Evolutionary conservation across 169 alveolate genomes (phyloP).

Genomic region (Cyclospora cayetanensis): DNA sequence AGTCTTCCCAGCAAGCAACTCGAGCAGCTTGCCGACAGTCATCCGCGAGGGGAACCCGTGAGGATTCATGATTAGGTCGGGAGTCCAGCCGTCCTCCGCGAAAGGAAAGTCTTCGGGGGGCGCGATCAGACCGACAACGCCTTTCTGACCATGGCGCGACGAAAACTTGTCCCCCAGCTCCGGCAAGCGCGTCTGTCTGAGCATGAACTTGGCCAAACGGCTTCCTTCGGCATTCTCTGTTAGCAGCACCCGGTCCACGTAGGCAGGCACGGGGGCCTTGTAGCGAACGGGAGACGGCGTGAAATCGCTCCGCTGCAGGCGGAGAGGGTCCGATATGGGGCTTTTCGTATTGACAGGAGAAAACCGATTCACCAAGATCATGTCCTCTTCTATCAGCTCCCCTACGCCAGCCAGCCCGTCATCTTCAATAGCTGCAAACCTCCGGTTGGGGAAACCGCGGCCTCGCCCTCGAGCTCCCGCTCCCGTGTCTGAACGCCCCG

Average conservation of each 20-base stretch:
- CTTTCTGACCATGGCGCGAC: constrained; percentile 99
- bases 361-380: constrained; percentile 79
- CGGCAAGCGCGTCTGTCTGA: constrained; percentile 94
- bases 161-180: constrained; percentile 88
- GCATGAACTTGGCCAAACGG: constrained; percentile 89
- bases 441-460: not conserved
- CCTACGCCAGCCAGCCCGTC: constrained; percentile 97
- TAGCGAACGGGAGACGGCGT: constrained; percentile 82
- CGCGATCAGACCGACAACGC: constrained; percentile 99
- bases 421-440: constrained; percentile 84
- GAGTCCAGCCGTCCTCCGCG: constrained; percentile 99
- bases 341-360: constrained; percentile 78
- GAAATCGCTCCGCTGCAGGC: constrained; percentile 68
- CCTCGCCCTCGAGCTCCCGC: not conserved
- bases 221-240: constrained; percentile 93
- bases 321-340: constrained; percentile 56
- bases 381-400: constrained; percentile 90
- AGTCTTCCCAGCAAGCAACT: constrained; percentile 94
- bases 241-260: constrained; percentile 95
- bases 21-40: constrained; percentile 99
- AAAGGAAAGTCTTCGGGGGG: constrained; percentile 97
- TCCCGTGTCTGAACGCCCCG: constrained; percentile 21
- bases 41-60: constrained; percentile 99
- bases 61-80: constrained; percentile 99
- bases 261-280: constrained; percentile 89